Evolutionary conservation across 352 stramenopile genomes (phyloP).

Genomic region (Globisporangium mamillatum): DNA sequence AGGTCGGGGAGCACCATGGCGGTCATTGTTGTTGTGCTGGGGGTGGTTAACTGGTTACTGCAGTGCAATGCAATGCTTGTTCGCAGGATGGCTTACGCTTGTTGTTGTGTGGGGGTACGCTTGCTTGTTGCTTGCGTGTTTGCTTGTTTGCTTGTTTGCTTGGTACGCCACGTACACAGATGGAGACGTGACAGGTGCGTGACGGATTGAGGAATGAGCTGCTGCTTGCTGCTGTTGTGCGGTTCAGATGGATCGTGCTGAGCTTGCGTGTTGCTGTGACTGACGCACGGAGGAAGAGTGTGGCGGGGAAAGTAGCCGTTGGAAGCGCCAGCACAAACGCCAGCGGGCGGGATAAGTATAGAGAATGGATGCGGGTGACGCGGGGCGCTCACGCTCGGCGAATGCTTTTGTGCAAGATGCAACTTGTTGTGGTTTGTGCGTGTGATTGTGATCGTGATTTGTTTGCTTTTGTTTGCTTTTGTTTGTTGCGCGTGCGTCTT

Average conservation of each 20-base stretch:
- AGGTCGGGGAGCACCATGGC: conserved; percentile 4
- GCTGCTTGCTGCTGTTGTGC: background rate
- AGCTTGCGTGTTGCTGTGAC: background rate
- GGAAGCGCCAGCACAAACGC: conserved; percentile 1
- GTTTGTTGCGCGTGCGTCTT: background rate
- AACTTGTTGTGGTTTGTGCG: background rate
- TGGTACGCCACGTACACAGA: background rate
- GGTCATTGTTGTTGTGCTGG: background rate
- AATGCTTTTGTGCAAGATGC: background rate
- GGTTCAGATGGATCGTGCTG: background rate
- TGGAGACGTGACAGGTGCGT: background rate
- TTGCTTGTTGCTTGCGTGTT: background rate
- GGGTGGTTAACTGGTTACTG: background rate
- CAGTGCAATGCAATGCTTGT: conserved; percentile 4
- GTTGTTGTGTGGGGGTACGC: background rate
- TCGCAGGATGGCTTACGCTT: background rate
- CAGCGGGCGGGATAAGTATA: conserved; percentile 1
- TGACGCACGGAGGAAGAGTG: background rate
- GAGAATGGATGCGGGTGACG: conserved; percentile 6
- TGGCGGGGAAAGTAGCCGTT: background rate
- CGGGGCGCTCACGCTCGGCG: background rate
- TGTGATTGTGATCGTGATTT: background rate
- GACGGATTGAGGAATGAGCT: conserved; percentile 7
- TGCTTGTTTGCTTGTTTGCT: background rate
- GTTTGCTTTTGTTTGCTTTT: background rate